Percentiles rank a stretch among this genome's conserved stretches.
Evolutionary conservation across 1,139 yeast genomes (phyloP).

Genomic region (Yamadazyma conglobata): DNA sequence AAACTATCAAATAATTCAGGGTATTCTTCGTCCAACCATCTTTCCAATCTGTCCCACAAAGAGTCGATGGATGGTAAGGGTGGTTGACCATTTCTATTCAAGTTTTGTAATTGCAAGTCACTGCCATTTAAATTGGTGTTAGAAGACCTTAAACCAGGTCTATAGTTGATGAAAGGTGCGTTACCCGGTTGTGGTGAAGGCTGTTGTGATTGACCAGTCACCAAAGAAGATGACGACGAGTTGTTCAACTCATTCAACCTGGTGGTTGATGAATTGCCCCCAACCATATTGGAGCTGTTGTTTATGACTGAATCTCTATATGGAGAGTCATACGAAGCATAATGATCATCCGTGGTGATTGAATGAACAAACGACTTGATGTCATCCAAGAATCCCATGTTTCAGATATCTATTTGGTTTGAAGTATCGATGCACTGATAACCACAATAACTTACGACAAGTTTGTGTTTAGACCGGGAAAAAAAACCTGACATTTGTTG

Average conservation of each 20-base stretch:
- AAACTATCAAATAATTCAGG: constrained; percentile 77
- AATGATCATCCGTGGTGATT: constrained; percentile 61
- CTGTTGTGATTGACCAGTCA: constrained; percentile 16
- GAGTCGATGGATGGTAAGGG: constrained; percentile 70
- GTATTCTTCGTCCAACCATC: constrained; percentile 72
- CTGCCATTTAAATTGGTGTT: constrained; percentile 26
- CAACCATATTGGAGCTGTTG: constrained; percentile 17
- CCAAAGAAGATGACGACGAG: constrained; percentile 26
- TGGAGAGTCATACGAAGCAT: constrained; percentile 56
- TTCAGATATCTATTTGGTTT: too few species aligned
- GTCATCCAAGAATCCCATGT: constrained; percentile 46
- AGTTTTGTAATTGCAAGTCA: constrained; percentile 40
- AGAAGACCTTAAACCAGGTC: constrained; percentile 40
- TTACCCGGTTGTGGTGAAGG: too few species aligned
- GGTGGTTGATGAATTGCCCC: constrained; percentile 23
- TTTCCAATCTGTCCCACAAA: constrained; percentile 71
- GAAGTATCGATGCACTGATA: too few species aligned
- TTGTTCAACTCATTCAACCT: constrained; percentile 36
- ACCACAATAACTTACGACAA: too few species aligned
- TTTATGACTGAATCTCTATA: constrained; percentile 29
- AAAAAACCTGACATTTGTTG: too few species aligned
- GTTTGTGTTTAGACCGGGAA: too few species aligned
- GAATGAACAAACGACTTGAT: constrained; percentile 55
- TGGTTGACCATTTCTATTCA: constrained; percentile 53
- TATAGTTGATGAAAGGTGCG: constrained; percentile 26